phyloP scores from a whole-genome alignment of 768 basidiomycete species.

The Leucocoprinus birnbaumii region DNA sequence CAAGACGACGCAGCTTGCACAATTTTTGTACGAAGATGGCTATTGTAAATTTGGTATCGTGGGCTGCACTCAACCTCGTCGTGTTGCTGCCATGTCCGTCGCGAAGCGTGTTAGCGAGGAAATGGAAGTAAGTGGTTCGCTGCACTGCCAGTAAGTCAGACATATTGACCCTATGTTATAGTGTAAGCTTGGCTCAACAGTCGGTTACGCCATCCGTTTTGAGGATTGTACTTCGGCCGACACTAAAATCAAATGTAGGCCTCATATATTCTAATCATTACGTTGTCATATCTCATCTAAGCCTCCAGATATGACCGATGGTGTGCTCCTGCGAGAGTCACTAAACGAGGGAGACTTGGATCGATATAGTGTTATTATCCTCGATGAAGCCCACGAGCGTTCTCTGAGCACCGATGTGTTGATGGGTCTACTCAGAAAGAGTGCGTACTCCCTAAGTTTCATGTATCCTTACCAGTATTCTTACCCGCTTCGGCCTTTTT shows the following conservation, averaged over 20 bases:
- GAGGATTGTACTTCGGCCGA: slow-evolving; percentile 95
- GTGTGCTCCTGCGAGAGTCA: slow-evolving; percentile 96
- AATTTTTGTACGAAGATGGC: slow-evolving; percentile 97
- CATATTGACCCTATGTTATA: slow-evolving; percentile 22
- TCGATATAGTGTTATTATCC: slow-evolving; percentile 92
- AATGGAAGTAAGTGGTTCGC: slow-evolving; percentile 73
- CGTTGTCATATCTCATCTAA: slow-evolving; percentile 4
- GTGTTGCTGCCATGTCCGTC: slow-evolving; percentile 99
- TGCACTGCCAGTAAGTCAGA: neutral
- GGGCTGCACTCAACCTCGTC: slow-evolving; percentile 96
- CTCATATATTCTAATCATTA: neutral
- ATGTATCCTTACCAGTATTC: neutral
- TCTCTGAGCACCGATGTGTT: slow-evolving; percentile 97
- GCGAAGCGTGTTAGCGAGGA: slow-evolving; percentile 99
- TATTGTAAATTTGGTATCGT: slow-evolving; percentile 88
- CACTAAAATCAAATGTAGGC: slow-evolving; percentile 95
- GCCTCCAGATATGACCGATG: slow-evolving; percentile 92
- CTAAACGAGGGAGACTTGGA: slow-evolving; percentile 98
- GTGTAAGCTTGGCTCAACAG: slow-evolving; percentile 87
- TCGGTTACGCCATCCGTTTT: slow-evolving; percentile 98
- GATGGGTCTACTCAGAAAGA: slow-evolving; percentile 94
- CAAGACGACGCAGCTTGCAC: slow-evolving; percentile 94
- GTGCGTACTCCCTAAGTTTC: slow-evolving; percentile 42
- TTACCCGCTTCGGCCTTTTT: neutral
- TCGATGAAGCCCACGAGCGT: slow-evolving; percentile 99